These are phyloP conservation scores for Hippophae rhamnoides DNA, from an alignment of 306 rosid genomes.

Conservation along the genomic window DNA sequence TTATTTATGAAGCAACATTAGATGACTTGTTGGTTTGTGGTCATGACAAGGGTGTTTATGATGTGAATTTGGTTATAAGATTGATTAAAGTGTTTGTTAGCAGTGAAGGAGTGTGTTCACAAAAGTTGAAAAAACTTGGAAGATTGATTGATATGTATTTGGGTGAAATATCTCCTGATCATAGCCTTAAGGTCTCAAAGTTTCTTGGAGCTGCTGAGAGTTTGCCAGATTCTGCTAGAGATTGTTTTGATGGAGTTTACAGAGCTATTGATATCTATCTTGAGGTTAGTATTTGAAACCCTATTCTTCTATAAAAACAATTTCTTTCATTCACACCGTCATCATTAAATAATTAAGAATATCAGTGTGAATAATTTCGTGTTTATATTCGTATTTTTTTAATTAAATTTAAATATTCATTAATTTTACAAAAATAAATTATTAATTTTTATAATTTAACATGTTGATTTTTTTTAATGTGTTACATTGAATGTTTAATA, in stretches of 20 bases:
- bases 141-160: conserved; percentile 53
- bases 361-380: not conserved
- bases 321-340: not conserved
- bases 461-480: too few relatives aligned
- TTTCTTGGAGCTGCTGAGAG: conserved; percentile 61
- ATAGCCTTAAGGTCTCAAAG: conserved; percentile 52
- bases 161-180: conserved; percentile 67
- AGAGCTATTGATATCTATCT: conserved; percentile 76
- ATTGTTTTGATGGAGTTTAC: conserved; percentile 54
- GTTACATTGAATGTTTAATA: too few relatives aligned
- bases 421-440: too few relatives aligned
- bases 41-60: conserved; percentile 42
- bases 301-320: not conserved
- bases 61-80: conserved; percentile 58
- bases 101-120: conserved; percentile 19
- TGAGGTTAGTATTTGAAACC: conserved; percentile 33
- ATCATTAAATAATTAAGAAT: conserved; percentile 1
- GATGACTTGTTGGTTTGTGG: conserved; percentile 64
- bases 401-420: too few relatives aligned
- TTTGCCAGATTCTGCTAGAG: conserved; percentile 62
- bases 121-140: conserved; percentile 56
- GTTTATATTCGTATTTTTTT: too few relatives aligned
- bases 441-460: too few relatives aligned
- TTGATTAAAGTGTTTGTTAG: conserved; percentile 43
- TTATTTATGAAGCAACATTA: conserved; percentile 51